These are phyloP conservation scores for Narthecium ossifragum DNA, from an alignment of 106 monocot genomes.

Conservation along the genomic window DNA sequence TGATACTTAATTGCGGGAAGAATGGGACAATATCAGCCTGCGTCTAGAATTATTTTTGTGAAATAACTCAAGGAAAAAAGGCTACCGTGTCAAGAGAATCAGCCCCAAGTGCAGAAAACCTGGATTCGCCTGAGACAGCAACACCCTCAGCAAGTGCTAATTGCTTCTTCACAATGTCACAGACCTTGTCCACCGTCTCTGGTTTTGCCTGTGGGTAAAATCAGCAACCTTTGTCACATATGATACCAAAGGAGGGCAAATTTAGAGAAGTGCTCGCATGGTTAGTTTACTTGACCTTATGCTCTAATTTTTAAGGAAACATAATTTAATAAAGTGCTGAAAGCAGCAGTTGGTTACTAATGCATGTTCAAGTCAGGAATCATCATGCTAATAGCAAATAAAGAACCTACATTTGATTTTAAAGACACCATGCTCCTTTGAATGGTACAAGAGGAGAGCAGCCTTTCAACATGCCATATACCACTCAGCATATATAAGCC, in stretches of 20 bases:
- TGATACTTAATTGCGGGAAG: too few relatives aligned
- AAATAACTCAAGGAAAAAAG: background rate
- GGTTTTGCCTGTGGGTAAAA: slow-evolving; percentile 42
- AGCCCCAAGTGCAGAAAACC: slow-evolving; percentile 46
- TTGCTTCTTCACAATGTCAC: slow-evolving; percentile 55
- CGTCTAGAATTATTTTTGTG: background rate
- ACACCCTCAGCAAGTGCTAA: slow-evolving; percentile 41
- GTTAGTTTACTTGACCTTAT: background rate
- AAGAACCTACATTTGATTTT: too few relatives aligned
- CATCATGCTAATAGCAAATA: too few relatives aligned
- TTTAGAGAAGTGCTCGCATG: background rate
- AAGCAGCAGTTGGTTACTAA: background rate
- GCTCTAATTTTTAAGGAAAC: too few relatives aligned
- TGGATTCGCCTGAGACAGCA: slow-evolving; percentile 37
- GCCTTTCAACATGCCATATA: too few relatives aligned
- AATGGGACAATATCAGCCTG: too few relatives aligned
- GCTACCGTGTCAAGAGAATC: slow-evolving; percentile 56
- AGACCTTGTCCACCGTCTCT: slow-evolving; percentile 65
- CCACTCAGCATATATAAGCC: too few relatives aligned
- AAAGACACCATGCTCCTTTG: too few relatives aligned
- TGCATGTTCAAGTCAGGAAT: background rate
- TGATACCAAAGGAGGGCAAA: background rate
- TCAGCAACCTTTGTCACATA: background rate
- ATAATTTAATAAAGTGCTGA: background rate
- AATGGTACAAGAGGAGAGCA: too few relatives aligned